These are phyloP conservation scores for Pyrus communis DNA, from an alignment of 306 rosid genomes.

Conservation along the genomic window DNA sequence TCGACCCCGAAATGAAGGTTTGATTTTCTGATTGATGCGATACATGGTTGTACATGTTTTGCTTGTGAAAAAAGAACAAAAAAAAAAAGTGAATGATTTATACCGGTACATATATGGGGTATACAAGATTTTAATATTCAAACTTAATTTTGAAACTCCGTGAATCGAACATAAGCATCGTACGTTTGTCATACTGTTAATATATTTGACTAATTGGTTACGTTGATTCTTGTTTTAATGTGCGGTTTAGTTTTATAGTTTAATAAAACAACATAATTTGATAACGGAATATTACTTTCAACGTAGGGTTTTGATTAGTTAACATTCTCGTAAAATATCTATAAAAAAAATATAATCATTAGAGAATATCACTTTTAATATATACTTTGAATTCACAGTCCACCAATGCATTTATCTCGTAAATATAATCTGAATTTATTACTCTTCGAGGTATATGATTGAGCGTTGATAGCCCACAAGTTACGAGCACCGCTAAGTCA, in stretches of 20 bases:
- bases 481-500: not conserved
- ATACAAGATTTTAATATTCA: not conserved
- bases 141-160: not conserved
- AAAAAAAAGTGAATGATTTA: not conserved
- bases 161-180: not conserved
- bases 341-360: no score
- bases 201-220: no score
- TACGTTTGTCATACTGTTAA: no score
- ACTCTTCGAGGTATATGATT: no score
- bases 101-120: not conserved
- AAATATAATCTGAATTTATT: not conserved
- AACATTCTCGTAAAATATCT: no score
- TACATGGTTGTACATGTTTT: not conserved
- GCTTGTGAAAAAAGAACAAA: not conserved
- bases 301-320: no score
- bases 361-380: no score
- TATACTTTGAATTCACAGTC: no score
- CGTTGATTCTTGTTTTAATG: no score
- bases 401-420: not conserved
- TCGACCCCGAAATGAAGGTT: not conserved
- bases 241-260: no score
- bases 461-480: not conserved
- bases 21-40: slow-evolving; percentile 2
- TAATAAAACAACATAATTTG: no score
- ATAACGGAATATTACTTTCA: no score